Percentiles rank a stretch among this genome's conserved stretches.
Conservation (phyloP, 2,329 filamentous ascomycete species). For the Botrytis byssoidea region DNA sequence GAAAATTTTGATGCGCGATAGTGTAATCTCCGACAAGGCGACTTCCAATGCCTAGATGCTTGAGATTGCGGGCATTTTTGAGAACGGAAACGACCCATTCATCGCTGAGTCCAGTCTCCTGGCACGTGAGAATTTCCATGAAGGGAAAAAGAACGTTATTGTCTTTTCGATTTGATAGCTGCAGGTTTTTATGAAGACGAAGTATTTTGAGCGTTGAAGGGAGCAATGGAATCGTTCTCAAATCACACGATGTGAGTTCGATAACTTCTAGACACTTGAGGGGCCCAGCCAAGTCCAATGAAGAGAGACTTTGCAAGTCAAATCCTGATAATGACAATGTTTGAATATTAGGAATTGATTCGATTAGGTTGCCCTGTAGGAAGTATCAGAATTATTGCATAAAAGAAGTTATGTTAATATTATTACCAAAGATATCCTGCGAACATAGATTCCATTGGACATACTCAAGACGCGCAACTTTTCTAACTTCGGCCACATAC, state of each 20-base stretch:
- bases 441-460: background rate
- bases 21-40: slow-evolving; percentile 23
- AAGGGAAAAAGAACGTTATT: slow-evolving; percentile 25
- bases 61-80: slow-evolving; percentile 29
- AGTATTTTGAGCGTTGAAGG: slow-evolving; percentile 35
- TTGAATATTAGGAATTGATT: slow-evolving; percentile 14
- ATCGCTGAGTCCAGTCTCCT: slow-evolving; percentile 28
- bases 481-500: slow-evolving; percentile 22
- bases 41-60: slow-evolving; percentile 30
- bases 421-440: background rate
- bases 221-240: slow-evolving; percentile 29
- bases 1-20: slow-evolving; percentile 24
- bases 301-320: background rate
- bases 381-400: background rate
- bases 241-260: slow-evolving; percentile 27
- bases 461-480: slow-evolving; percentile 27
- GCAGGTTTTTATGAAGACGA: slow-evolving; percentile 26
- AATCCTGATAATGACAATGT: background rate
- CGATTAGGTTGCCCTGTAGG: background rate
- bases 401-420: background rate
- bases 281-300: background rate
- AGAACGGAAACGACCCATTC: slow-evolving; percentile 25
- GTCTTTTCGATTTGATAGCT: background rate
- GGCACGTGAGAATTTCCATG: slow-evolving; percentile 34
- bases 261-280: slow-evolving; percentile 22